Conservation (phyloP, 2,329 filamentous ascomycete species). For the Colletotrichum cuscutae region DNA sequence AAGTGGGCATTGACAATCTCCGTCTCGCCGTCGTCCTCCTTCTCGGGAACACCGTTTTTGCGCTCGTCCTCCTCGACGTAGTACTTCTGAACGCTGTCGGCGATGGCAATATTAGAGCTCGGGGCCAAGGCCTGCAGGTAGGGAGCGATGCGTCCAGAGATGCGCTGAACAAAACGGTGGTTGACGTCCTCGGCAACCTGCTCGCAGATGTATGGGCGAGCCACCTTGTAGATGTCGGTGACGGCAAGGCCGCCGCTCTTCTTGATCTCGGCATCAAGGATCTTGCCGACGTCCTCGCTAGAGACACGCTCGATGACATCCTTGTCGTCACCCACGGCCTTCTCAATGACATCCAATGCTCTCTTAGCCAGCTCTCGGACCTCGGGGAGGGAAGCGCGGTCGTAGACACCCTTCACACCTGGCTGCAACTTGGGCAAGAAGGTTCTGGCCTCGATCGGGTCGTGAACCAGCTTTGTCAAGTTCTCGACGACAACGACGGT, state of each 20-base stretch:
- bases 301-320: slow-evolving; percentile 74
- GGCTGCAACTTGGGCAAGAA: slow-evolving; percentile 96
- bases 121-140: slow-evolving; percentile 79
- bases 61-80: slow-evolving; percentile 88
- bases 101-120: slow-evolving; percentile 71
- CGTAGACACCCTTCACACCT: slow-evolving; percentile 88
- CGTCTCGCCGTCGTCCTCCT: slow-evolving; percentile 90
- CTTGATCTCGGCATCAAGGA: slow-evolving; percentile 82
- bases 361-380: slow-evolving; percentile 90
- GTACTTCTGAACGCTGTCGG: slow-evolving; percentile 78
- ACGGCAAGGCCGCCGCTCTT: slow-evolving; percentile 72
- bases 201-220: slow-evolving; percentile 79
- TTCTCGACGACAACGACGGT: slow-evolving; percentile 98
- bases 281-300: slow-evolving; percentile 77
- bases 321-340: slow-evolving; percentile 84
- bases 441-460: slow-evolving; percentile 90
- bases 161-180: slow-evolving; percentile 79
- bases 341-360: slow-evolving; percentile 87
- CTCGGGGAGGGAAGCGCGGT: slow-evolving; percentile 91
- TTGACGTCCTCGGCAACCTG: slow-evolving; percentile 92
- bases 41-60: slow-evolving; percentile 84
- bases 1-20: slow-evolving; percentile 99
- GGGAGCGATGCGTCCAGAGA: slow-evolving; percentile 74
- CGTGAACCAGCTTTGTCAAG: slow-evolving; percentile 96
- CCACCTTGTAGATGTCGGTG: slow-evolving; percentile 72